These are phyloP conservation scores for Delitschia confertaspora DNA, from an alignment of 495 filamentous ascomycete species.

Conservation along the genomic window DNA sequence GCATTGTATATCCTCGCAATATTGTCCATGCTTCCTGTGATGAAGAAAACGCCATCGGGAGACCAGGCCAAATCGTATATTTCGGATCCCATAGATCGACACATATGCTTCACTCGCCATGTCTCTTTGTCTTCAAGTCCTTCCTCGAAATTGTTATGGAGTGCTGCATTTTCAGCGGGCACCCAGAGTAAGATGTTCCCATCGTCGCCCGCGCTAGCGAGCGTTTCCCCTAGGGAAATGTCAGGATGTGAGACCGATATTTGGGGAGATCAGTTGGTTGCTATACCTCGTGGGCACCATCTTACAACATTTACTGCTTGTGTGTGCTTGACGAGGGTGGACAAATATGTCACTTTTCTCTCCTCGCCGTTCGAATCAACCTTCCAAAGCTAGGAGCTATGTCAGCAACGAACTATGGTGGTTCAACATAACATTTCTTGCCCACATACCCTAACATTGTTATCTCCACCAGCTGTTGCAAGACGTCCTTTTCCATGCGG, in stretches of 20 bases:
- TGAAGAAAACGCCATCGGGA: conserved; percentile 90
- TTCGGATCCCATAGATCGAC: conserved; percentile 74
- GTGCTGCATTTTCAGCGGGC: conserved; percentile 63
- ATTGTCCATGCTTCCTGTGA: conserved; percentile 99
- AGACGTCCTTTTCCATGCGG: conserved; percentile 85
- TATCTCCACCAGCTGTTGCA: conserved; percentile 92
- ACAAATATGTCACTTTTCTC: conserved; percentile 78
- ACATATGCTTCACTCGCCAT: conserved; percentile 97
- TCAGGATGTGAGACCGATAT: conserved; percentile 25
- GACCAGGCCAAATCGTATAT: conserved; percentile 99
- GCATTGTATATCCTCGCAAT: conserved; percentile 95
- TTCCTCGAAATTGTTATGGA: conserved; percentile 64
- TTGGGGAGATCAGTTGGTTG: background rate
- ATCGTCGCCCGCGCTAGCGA: conserved; percentile 93
- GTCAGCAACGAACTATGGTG: conserved; percentile 27
- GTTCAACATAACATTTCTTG: conserved; percentile 2
- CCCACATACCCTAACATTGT: conserved; percentile 78
- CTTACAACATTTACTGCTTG: conserved; percentile 98
- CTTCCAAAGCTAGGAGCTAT: conserved; percentile 70
- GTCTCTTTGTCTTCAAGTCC: conserved; percentile 87
- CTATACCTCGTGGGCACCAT: conserved; percentile 79
- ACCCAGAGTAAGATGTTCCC: conserved; percentile 96
- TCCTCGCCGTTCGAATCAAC: conserved; percentile 80
- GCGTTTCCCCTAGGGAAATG: conserved; percentile 62
- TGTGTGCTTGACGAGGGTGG: conserved; percentile 83